A percentile compares a stretch with the other conserved stretches of the same genome.
phyloP scores from a whole-genome alignment of 495 filamentous ascomycete species.

The Aspergillus baeticus region DNA sequence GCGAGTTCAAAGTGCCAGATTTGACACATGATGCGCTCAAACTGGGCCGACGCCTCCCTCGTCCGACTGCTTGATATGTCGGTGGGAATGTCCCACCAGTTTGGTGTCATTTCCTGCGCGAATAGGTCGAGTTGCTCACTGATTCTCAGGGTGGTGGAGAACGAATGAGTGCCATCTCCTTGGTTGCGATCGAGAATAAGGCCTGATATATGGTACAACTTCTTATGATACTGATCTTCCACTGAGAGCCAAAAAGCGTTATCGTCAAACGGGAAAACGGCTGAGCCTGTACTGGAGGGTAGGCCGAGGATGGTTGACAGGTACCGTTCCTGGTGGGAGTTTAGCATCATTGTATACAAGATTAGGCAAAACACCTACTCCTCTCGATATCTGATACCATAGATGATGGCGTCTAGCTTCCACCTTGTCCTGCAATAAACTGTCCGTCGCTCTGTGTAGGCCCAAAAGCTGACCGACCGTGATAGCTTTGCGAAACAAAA shows the following conservation, averaged over 20 bases:
- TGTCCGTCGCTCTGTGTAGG: slow-evolving; percentile 9
- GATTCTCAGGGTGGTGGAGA: slow-evolving; percentile 13
- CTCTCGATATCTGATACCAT: slow-evolving; percentile 17
- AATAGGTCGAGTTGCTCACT: slow-evolving; percentile 12
- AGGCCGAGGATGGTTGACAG: slow-evolving; percentile 13
- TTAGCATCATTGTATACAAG: neutral
- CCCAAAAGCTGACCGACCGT: slow-evolving; percentile 17
- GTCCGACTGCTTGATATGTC: neutral
- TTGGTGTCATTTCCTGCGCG: slow-evolving; percentile 1
- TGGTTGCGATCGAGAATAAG: slow-evolving; percentile 19
- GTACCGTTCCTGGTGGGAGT: slow-evolving; percentile 8
- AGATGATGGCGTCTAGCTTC: slow-evolving; percentile 1
- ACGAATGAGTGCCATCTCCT: slow-evolving; percentile 10
- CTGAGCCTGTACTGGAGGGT: slow-evolving; percentile 10
- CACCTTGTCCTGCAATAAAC: neutral
- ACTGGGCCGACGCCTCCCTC: slow-evolving; percentile 8
- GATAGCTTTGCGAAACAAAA: slow-evolving; percentile 20
- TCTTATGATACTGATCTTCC: slow-evolving; percentile 5
- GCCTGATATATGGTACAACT: slow-evolving; percentile 14
- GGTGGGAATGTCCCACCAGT: too few relatives aligned
- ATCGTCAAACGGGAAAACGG: slow-evolving; percentile 3
- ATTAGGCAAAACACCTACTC: neutral
- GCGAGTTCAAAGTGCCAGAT: slow-evolving; percentile 14
- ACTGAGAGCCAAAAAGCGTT: neutral
- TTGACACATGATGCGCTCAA: slow-evolving; percentile 16